Percentiles rank a stretch among this genome's conserved stretches.
phyloP scores from a whole-genome alignment of 2,329 filamentous ascomycete genomes.

The Lachnellula cervina region DNA sequence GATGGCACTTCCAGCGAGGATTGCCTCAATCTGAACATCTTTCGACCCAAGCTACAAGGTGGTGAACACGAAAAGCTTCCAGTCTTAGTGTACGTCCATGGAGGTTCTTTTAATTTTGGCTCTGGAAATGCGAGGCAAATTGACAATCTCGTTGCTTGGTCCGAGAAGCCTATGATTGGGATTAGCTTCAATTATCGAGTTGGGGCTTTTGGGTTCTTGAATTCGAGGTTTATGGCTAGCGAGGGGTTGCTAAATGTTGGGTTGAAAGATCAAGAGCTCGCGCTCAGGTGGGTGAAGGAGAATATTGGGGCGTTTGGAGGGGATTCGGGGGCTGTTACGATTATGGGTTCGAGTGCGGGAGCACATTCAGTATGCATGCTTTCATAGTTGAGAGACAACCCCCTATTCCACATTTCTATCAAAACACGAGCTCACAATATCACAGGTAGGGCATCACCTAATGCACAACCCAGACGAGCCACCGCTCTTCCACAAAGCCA shows the following conservation, averaged over 20 bases:
- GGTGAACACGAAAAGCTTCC: slow-evolving; percentile 34
- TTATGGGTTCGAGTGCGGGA: slow-evolving; percentile 59
- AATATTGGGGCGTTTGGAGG: slow-evolving; percentile 59
- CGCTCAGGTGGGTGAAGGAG: slow-evolving; percentile 55
- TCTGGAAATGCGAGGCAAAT: slow-evolving; percentile 38
- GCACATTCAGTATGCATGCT: slow-evolving; percentile 50
- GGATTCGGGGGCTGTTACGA: slow-evolving; percentile 51
- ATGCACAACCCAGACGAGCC: slow-evolving; percentile 40
- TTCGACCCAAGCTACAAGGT: slow-evolving; percentile 29
- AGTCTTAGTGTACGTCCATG: slow-evolving; percentile 58
- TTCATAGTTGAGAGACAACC: background rate
- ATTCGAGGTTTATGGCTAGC: slow-evolving; percentile 48
- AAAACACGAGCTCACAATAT: slow-evolving; percentile 10
- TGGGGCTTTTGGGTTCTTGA: slow-evolving; percentile 64
- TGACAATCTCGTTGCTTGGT: slow-evolving; percentile 55
- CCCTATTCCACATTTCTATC: background rate
- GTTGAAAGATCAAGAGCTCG: slow-evolving; percentile 54
- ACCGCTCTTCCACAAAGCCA: slow-evolving; percentile 46
- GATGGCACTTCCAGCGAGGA: slow-evolving; percentile 37
- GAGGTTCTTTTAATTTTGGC: slow-evolving; percentile 57
- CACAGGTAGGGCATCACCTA: slow-evolving; percentile 62
- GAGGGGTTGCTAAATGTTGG: slow-evolving; percentile 60
- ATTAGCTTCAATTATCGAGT: slow-evolving; percentile 60
- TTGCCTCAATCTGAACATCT: slow-evolving; percentile 50
- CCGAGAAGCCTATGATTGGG: slow-evolving; percentile 46